phyloP scores from a whole-genome alignment of 2,329 filamentous ascomycete species.

The Aureobasidium sp. region DNA sequence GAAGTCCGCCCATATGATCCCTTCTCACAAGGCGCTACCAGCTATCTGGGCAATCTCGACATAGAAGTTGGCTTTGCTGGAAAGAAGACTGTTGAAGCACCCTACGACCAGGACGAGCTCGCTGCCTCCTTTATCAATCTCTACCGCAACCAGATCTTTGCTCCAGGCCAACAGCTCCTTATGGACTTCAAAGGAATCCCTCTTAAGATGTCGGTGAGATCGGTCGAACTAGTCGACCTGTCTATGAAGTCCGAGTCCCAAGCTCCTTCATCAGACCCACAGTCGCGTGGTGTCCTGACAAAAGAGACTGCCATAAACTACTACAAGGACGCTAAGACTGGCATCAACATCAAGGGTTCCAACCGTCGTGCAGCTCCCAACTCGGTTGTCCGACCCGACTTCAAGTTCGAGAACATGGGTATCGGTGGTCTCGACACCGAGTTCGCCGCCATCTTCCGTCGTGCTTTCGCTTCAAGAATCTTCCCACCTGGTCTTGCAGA shows the following conservation, averaged over 20 bases:
- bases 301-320: conserved; percentile 72
- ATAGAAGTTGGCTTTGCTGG: conserved; percentile 79
- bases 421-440: conserved; percentile 92
- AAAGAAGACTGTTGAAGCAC: conserved; percentile 63
- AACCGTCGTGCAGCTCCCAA: conserved; percentile 75
- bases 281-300: conserved; percentile 69
- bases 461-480: conserved; percentile 93
- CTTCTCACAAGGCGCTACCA: conserved; percentile 60
- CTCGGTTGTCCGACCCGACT: conserved; percentile 86
- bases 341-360: conserved; percentile 80
- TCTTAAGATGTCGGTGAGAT: conserved; percentile 67
- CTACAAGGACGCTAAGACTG: conserved; percentile 70
- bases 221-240: conserved; percentile 72
- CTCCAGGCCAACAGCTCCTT: conserved; percentile 75
- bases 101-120: conserved; percentile 82
- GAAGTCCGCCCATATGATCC: conserved; percentile 68
- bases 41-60: conserved; percentile 73
- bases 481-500: conserved; percentile 86
- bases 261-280: conserved; percentile 49
- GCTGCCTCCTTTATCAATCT: conserved; percentile 49
- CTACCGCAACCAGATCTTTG: conserved; percentile 76
- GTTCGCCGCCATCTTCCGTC: conserved; percentile 89
- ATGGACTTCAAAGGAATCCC: conserved; percentile 78
- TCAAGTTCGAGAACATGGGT: conserved; percentile 98
- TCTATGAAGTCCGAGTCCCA: conserved; percentile 54